phyloP scores from a whole-genome alignment of 306 rosid species.

The Prunus mongolica region DNA sequence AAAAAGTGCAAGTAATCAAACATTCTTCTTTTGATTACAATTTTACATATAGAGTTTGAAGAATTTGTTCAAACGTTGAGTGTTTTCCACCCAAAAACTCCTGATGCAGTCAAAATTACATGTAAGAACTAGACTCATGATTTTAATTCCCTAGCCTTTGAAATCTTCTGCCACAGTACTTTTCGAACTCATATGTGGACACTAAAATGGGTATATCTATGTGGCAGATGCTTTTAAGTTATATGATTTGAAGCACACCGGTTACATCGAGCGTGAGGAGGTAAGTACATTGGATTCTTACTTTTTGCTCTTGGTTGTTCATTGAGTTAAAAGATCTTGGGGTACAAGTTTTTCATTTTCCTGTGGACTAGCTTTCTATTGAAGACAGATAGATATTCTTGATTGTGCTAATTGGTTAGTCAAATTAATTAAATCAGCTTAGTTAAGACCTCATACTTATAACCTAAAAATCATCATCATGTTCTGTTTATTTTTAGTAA shows the following conservation, averaged over 20 bases:
- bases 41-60: constrained; percentile 50
- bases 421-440: no score
- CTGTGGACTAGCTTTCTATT: no score
- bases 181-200: background rate
- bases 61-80: constrained; percentile 56
- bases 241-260: constrained; percentile 48
- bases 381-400: no score
- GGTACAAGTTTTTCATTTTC: background rate
- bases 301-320: background rate
- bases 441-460: no score
- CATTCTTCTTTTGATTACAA: no score
- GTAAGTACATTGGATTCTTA: constrained; percentile 23
- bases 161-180: background rate
- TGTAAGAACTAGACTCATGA: constrained; percentile 27
- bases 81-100: constrained; percentile 52
- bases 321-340: background rate
- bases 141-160: background rate
- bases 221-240: constrained; percentile 59
- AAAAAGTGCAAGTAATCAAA: no score
- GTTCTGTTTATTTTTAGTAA: no score
- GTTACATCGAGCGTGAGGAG: constrained; percentile 47
- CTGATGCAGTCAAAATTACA: constrained; percentile 41
- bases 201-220: background rate
- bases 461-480: no score
- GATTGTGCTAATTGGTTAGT: no score